Conservation (phyloP, 148 eudicot species). For the Cornus florida region DNA sequence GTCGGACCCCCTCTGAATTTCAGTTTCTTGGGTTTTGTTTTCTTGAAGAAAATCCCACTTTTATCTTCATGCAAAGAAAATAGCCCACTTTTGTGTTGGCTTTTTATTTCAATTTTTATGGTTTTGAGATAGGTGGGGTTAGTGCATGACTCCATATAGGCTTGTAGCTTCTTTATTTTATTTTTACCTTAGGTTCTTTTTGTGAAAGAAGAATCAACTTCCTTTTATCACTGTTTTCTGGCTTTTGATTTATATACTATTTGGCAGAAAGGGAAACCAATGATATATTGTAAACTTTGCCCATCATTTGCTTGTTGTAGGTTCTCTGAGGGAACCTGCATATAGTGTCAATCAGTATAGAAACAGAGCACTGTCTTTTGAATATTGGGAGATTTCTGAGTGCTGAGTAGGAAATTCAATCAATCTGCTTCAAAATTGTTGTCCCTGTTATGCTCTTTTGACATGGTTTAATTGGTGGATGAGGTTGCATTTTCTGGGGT, state of each 20-base stretch:
- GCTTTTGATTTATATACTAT: slow-evolving; percentile 28
- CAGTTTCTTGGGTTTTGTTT: slow-evolving; percentile 46
- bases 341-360: slow-evolving; percentile 11
- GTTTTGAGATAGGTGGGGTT: slow-evolving; percentile 5
- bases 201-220: slow-evolving; percentile 11
- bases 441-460: neutral
- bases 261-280: slow-evolving; percentile 48
- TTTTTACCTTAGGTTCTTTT: slow-evolving; percentile 6
- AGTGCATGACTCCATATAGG: slow-evolving; percentile 6
- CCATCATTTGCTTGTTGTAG: slow-evolving; percentile 42
- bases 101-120: slow-evolving; percentile 15
- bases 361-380: neutral
- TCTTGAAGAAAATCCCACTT: slow-evolving; percentile 37
- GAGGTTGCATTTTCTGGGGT: slow-evolving; percentile 1
- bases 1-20: slow-evolving; percentile 22
- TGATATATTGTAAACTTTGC: slow-evolving; percentile 36
- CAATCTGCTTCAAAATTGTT: neutral
- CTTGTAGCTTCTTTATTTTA: neutral
- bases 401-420: slow-evolving; percentile 7
- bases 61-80: slow-evolving; percentile 33
- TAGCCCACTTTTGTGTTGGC: slow-evolving; percentile 10
- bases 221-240: slow-evolving; percentile 22
- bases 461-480: slow-evolving; percentile 11
- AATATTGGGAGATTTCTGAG: neutral
- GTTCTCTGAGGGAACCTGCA: slow-evolving; percentile 43